Conservation (phyloP, 176 grass and related monocot species). For the Oryza nivara region DNA sequence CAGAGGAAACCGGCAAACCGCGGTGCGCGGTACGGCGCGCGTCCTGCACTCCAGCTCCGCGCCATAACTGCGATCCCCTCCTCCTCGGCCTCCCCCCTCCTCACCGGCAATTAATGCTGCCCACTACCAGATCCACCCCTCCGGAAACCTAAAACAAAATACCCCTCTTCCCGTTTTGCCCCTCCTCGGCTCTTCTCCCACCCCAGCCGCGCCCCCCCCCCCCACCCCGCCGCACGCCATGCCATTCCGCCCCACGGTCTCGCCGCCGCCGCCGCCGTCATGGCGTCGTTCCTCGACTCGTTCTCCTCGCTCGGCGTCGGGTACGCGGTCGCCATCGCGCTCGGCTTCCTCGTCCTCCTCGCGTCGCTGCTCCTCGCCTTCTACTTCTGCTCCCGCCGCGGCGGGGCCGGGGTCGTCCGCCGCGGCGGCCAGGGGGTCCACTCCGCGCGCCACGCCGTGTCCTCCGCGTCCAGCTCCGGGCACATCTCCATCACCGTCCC, state of each 20-base stretch:
- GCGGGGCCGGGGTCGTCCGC: background rate
- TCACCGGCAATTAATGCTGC: conserved; percentile 66
- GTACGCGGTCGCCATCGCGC: conserved; percentile 66
- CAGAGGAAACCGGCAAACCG: background rate
- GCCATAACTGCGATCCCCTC: conserved; percentile 50
- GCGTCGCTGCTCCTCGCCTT: conserved; percentile 46
- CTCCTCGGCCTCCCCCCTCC: conserved; percentile 27
- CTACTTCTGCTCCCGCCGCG: conserved; percentile 60
- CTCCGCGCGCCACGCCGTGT: background rate
- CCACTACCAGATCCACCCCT: conserved; percentile 38
- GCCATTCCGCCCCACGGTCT: conserved; percentile 46
- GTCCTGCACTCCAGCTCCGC: background rate
- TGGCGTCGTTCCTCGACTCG: conserved; percentile 49
- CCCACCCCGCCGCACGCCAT: conserved; percentile 47
- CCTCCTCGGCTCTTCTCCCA: background rate
- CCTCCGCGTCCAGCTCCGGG: conserved; percentile 56
- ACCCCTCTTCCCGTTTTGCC: conserved; percentile 47
- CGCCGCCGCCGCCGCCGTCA: conserved; percentile 20
- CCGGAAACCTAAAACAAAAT: conserved; percentile 60
- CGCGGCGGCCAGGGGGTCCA: background rate
- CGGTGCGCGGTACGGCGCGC: background rate
- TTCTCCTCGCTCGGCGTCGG: conserved; percentile 57
- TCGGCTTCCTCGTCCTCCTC: conserved; percentile 68
- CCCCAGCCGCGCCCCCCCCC: conserved; percentile 31
- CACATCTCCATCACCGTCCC: conserved; percentile 66